phyloP scores from a whole-genome alignment of 2,329 filamentous ascomycete species.

The Hysterium pulicare region DNA sequence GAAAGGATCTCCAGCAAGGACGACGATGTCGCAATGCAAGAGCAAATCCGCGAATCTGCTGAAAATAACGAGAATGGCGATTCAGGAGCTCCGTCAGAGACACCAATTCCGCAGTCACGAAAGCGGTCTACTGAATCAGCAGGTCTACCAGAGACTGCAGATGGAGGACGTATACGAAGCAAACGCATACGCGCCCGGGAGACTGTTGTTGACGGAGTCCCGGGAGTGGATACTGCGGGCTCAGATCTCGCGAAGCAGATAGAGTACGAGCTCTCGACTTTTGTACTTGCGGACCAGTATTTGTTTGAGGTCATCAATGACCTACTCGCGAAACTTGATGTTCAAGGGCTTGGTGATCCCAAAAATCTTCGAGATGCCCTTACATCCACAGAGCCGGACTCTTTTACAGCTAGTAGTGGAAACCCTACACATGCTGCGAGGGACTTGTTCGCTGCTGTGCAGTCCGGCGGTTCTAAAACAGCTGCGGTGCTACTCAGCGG shows the following conservation, averaged over 20 bases:
- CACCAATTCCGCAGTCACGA: constrained; percentile 43
- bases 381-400: constrained; percentile 12
- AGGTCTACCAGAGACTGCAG: constrained; percentile 55
- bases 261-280: constrained; percentile 53
- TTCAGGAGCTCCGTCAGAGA: constrained; percentile 22
- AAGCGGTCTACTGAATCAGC: constrained; percentile 62
- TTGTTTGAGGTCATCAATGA: constrained; percentile 54
- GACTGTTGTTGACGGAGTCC: constrained; percentile 47
- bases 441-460: constrained; percentile 42
- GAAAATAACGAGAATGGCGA: constrained; percentile 17
- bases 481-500: constrained; percentile 49
- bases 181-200: constrained; percentile 60
- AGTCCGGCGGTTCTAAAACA: constrained; percentile 35
- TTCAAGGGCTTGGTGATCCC: constrained; percentile 45
- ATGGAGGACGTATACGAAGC: constrained; percentile 57
- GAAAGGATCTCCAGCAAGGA: background rate
- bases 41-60: constrained; percentile 10
- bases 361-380: constrained; percentile 33
- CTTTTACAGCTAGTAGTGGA: constrained; percentile 8
- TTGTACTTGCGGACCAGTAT: constrained; percentile 55
- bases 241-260: constrained; percentile 54
- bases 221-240: constrained; percentile 45
- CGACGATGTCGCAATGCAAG: constrained; percentile 1
- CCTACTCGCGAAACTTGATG: constrained; percentile 51
- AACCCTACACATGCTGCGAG: constrained; percentile 33